phyloP scores from a whole-genome alignment of 2,329 filamentous ascomycete genomes.

The Apiospora hydei region DNA sequence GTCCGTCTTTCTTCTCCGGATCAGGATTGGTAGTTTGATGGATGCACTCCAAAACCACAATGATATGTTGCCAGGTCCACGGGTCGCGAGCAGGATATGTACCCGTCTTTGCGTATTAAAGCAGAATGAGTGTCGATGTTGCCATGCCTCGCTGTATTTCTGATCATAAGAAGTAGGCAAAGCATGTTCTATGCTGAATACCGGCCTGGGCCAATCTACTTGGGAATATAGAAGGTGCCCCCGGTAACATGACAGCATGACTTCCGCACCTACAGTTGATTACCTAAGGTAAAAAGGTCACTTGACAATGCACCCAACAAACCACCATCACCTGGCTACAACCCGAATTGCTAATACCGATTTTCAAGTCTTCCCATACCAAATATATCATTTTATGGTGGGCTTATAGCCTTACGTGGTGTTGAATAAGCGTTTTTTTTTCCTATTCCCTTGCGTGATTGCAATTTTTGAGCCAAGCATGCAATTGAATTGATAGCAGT shows the following conservation, averaged over 20 bases:
- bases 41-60: not conserved
- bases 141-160: not conserved
- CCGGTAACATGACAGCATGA: not conserved
- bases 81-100: not conserved
- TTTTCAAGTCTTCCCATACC: too few species aligned
- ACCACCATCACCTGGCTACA: not conserved
- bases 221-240: not conserved
- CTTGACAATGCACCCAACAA: not conserved
- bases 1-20: not conserved
- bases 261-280: not conserved
- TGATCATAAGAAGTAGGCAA: not conserved
- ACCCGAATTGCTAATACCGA: not conserved
- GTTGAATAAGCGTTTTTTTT: too few species aligned
- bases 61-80: not conserved
- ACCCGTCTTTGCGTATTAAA: not conserved
- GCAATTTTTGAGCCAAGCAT: too few species aligned
- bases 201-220: not conserved
- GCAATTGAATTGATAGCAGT: too few species aligned
- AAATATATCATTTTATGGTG: too few species aligned
- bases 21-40: not conserved
- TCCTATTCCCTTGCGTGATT: too few species aligned
- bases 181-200: not conserved
- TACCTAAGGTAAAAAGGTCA: not conserved
- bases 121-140: not conserved
- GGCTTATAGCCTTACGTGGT: too few species aligned